These are phyloP conservation scores for Gaertneriomyces semiglobifer DNA, from an alignment of 192 early-diverging fungal genomes.

Conservation along the genomic window DNA sequence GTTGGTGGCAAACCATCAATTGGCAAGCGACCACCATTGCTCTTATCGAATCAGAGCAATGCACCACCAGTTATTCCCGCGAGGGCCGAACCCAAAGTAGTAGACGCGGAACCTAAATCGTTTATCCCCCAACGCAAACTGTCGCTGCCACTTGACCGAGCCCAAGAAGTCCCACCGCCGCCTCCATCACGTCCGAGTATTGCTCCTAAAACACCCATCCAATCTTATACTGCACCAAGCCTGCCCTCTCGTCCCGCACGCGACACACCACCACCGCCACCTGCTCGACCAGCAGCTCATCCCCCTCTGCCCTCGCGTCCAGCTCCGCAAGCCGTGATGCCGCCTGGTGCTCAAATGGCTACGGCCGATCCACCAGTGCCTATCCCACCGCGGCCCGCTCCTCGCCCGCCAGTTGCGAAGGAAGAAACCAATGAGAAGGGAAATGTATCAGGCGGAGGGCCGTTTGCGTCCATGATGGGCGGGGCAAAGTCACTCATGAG, in stretches of 20 bases:
- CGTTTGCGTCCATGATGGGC: not conserved
- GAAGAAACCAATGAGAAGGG: not conserved
- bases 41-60: conserved; percentile 5
- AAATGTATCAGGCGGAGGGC: not conserved
- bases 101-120: conserved; percentile 7
- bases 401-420: not conserved
- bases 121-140: not conserved
- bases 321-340: not conserved
- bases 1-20: not conserved
- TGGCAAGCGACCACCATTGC: conserved; percentile 2
- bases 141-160: conserved; percentile 9
- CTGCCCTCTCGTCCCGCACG: conserved; percentile 19
- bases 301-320: conserved; percentile 1
- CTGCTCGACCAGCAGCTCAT: too few species aligned
- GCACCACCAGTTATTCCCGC: conserved; percentile 5
- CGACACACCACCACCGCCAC: not conserved
- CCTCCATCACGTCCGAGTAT: not conserved
- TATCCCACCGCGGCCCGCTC: not conserved
- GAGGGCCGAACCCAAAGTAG: not conserved
- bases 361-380: conserved; percentile 1
- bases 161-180: not conserved
- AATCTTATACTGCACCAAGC: conserved; percentile 5
- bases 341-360: conserved; percentile 8
- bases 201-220: not conserved
- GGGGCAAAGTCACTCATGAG: not conserved